Evolutionary conservation across 2,329 filamentous ascomycete genomes (phyloP), one percentile per base, ranked within the genome.

Genomic region (Exophiala dermatitidis): DNA sequence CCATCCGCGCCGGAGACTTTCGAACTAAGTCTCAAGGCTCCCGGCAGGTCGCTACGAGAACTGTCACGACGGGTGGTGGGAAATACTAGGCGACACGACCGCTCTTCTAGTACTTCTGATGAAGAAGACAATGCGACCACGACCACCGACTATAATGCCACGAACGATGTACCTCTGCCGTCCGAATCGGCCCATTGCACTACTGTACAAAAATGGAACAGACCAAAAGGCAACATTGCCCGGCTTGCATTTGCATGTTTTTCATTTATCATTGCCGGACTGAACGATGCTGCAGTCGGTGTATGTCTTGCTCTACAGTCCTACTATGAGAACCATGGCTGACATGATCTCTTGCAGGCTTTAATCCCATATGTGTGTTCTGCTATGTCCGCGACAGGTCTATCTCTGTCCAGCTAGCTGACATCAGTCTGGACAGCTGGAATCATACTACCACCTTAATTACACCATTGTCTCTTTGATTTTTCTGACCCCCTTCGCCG

Each of bases 281-380:
- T 76, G 29, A 81, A 80, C 41, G 78, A 81, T 62, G 74, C 75
- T 1, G 76, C 75, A 30, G 79, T 79, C 42, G 78, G 78, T 48
- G 55, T 57, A 54, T 6, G 75, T 6, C 41, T 8, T 26, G 9
- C 26, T 36, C 19, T 8, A 28, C 36, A 12, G 10, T 38, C 10
- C 36, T 4, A 4, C 12, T n/a, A 8, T 9, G 10, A 12, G 6
- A 8, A 34, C 33, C 33, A 34, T 52, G 46, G n/a, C 37, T 41
- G 19, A 41, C 37, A 10, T 6, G 10, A 26, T 10, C n/a, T 44
- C 40, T 1, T 3, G 33, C 30, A 57, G 55, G 59, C 59, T 26
- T 40, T 61, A 3, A 61, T 61, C 5, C 59, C 59, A 5, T 61
- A 58, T 63, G 55, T 57, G 31, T 3, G 50, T 38, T 6, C 6